Evolutionary conservation across 1,284 basidiomycete species (phyloP), one percentile per base, ranked within the genome.

Genomic region (Leucocoprinus gongylophorus): DNA sequence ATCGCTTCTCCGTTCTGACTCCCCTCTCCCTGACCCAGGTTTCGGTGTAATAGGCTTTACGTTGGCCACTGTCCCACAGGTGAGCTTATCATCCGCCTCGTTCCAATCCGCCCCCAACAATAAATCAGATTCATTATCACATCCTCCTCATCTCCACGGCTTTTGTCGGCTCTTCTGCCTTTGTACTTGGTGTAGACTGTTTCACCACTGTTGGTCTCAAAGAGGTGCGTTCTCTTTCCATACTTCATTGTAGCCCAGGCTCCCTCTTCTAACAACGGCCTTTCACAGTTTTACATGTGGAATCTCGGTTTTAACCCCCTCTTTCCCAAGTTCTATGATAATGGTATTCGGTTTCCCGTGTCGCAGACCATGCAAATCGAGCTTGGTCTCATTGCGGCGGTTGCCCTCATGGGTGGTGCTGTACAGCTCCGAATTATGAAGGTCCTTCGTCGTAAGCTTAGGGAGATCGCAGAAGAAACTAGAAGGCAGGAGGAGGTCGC

Each of bases 361-460:
- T 81, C 87, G 3, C 91, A 94, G 64, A 85, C 85, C 7, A 97
- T 95, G 89, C 79, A 91, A 65, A 93, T 97, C 59, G 93, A 97
- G 65, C 78, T 98, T 26, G 94, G 93, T 39, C 80, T 97, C 55
- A 81, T 90, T 54, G 88, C 73, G 48, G 84, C 92, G 2, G 78
- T 90, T 17, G 79, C 90, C 5, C 73, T 95, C 35, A 89, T 91
- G 81, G 92, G 91, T 46, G 80, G 85, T 17, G 91, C 93, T 2
- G 88, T 97, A 42, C 95, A 98, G 69, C 79, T 95, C 63, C 87
- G 89, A 51, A 80, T 95, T 55, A 79, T 95, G 54, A 79, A 80
- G 54, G 75, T 89, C 38, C 81, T 95, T 21, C 83, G 89, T 61
- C 77, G 76, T 55, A 88, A 90, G 63, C 73, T 95, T 35, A 76